Evolutionary conservation across 2,329 filamentous ascomycete species (phyloP).

Genomic region (Ampelomyces quisqualis): DNA sequence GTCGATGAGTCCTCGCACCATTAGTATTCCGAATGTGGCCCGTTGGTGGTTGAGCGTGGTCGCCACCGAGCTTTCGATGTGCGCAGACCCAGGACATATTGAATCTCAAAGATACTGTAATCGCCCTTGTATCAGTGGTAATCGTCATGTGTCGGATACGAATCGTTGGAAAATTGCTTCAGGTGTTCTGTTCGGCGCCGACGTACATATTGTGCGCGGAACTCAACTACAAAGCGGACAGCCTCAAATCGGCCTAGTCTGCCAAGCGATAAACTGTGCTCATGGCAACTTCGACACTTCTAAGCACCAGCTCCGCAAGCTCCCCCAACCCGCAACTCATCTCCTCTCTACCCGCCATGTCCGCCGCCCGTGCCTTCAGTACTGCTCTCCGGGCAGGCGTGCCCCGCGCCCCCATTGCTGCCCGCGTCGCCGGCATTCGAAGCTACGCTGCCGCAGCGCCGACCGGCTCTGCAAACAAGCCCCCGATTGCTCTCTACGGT

Average conservation of each 20-base stretch:
- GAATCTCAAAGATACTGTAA: no score
- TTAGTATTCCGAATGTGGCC: no score
- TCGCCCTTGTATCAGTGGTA: no score
- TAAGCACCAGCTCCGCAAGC: slow-evolving; percentile 22
- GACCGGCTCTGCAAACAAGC: slow-evolving; percentile 67
- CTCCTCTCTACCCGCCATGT: slow-evolving; percentile 51
- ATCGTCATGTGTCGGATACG: no score
- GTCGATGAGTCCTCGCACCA: no score
- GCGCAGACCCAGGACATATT: no score
- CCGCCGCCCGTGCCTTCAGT: slow-evolving; percentile 58
- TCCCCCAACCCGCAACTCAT: slow-evolving; percentile 38
- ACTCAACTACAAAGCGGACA: no score
- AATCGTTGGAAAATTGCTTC: not conserved
- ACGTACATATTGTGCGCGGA: no score
- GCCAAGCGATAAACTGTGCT: slow-evolving; percentile 28
- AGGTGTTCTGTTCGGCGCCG: no score
- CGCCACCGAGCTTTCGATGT: no score
- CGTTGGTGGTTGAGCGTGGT: no score
- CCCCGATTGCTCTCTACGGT: slow-evolving; percentile 89
- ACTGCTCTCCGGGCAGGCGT: slow-evolving; percentile 58
- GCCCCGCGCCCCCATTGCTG: slow-evolving; percentile 60
- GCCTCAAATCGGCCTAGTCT: slow-evolving; percentile 14
- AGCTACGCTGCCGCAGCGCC: slow-evolving; percentile 70
- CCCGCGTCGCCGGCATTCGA: slow-evolving; percentile 65
- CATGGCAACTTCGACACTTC: slow-evolving; percentile 21